Evolutionary conservation across 257 asterid species (phyloP).

Genomic region (Penstemon barbatus): DNA sequence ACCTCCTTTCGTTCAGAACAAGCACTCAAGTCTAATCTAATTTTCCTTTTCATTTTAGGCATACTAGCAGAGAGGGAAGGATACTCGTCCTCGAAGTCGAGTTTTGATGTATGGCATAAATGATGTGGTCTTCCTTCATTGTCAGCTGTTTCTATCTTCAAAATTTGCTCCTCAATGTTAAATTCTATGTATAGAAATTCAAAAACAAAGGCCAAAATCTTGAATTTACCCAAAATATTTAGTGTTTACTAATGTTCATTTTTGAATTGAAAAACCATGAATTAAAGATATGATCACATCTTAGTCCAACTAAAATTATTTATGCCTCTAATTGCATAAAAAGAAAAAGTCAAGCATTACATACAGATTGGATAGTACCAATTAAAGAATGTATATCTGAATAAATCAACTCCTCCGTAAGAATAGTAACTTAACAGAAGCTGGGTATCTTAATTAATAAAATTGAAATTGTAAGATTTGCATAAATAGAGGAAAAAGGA

Average conservation of each 20-base stretch:
- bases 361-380: background rate
- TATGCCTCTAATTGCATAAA: background rate
- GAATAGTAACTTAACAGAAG: background rate
- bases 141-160: background rate
- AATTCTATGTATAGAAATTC: background rate
- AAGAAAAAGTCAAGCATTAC: background rate
- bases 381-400: background rate
- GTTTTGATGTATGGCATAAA: slow-evolving; percentile 1
- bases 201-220: background rate
- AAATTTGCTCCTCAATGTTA: too few relatives aligned
- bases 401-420: too few relatives aligned
- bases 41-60: slow-evolving; percentile 31
- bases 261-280: slow-evolving; percentile 1
- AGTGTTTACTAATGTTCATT: background rate
- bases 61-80: slow-evolving; percentile 33
- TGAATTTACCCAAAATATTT: background rate
- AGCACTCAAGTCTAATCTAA: slow-evolving; percentile 30
- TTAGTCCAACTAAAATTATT: background rate
- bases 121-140: background rate
- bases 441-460: background rate
- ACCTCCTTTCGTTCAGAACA: slow-evolving; percentile 20
- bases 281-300: background rate
- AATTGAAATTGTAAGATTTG: background rate
- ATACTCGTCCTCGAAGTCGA: slow-evolving; percentile 24
- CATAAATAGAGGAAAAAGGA: background rate